Base-by-base conservation (phyloP, 768 basidiomycete species). In the Infundibulicybe gibba region DNA sequence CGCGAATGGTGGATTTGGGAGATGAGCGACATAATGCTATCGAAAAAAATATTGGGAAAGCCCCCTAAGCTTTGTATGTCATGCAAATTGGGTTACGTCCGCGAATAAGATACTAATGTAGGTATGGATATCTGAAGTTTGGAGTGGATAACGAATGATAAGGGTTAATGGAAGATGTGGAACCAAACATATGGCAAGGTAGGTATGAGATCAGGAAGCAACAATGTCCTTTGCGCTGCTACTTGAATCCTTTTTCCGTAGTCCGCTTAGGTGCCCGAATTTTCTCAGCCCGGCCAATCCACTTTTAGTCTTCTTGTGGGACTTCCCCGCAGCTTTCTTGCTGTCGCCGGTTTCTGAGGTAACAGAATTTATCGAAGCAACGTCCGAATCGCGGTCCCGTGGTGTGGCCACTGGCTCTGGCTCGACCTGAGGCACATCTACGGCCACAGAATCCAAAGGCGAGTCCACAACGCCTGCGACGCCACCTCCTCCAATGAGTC, bases 401-500 rank as follows among this genome's bases (percentile, higher is more conserved):
- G 71, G 71, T 17, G 63, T 53, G 21, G 59, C 65, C 14, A 59
- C 65, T 3, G 54, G 48, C 11, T 64, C 58, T 6, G 60, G 39
- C 8, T 58, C 52, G 15, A 62, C 59, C n/a, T 65, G n/a, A 19
- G 35, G 35, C n/a, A 38, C n/a, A 19, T 38, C 35, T 6, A 10
- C n/a, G 14, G 35, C 17, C n/a, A 14, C 10, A 6, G 35, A 10
- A 19, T 14, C 64, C 37, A 61, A 61, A 33, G 63, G 61, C 2
- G 54, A 52, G 20, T 53, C 33, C 5, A 61, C 61, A 14, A 59
- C 49, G 16, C 79, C 80, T 25, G 66, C 58, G 17, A 67, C 62
- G 14, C 79, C 79, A 15, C 76, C 75, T 2, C 72, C 77, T 15
- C 81, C 83, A n/a, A 85, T 74, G 12, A 85, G 60, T 38, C 80